phyloP scores from a whole-genome alignment of 345 rosid species.

The Melaleuca quinquenervia region DNA sequence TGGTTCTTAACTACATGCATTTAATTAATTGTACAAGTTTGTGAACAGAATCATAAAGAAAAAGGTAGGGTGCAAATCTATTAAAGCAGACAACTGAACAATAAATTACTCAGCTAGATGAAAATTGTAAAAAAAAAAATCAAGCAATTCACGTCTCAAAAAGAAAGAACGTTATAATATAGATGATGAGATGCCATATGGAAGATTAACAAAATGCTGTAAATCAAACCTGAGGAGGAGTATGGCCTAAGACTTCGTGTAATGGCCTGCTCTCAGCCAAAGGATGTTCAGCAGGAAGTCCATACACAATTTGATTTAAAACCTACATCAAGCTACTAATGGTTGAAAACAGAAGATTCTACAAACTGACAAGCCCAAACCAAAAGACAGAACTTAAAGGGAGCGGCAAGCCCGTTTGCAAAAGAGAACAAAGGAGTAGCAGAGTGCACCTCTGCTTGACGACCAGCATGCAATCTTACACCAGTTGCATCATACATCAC shows the following conservation, averaged over 20 bases:
- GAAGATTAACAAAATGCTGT: not conserved
- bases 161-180: not conserved
- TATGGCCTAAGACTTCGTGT: conserved; percentile 83
- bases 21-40: not conserved
- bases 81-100: not conserved
- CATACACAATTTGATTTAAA: conserved; percentile 88
- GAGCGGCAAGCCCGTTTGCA: not conserved
- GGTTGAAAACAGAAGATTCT: not conserved
- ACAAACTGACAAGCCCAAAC: not conserved
- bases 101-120: not conserved
- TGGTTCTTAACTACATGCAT: not conserved
- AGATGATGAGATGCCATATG: not conserved
- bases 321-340: conserved; percentile 30
- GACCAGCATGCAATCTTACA: conserved; percentile 80
- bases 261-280: conserved; percentile 79
- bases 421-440: conserved; percentile 1
- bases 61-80: not conserved
- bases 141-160: not conserved
- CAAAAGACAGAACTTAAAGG: not conserved
- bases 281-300: conserved; percentile 89
- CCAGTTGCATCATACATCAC: conserved; percentile 93
- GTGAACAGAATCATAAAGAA: not conserved
- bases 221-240: conserved; percentile 62
- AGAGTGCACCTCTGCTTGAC: conserved; percentile 71
- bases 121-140: not conserved